A percentile compares a stretch with the other conserved stretches of the same genome.
Evolutionary conservation across 345 rosid genomes (phyloP).

Genomic region (Syzygium jambos): DNA sequence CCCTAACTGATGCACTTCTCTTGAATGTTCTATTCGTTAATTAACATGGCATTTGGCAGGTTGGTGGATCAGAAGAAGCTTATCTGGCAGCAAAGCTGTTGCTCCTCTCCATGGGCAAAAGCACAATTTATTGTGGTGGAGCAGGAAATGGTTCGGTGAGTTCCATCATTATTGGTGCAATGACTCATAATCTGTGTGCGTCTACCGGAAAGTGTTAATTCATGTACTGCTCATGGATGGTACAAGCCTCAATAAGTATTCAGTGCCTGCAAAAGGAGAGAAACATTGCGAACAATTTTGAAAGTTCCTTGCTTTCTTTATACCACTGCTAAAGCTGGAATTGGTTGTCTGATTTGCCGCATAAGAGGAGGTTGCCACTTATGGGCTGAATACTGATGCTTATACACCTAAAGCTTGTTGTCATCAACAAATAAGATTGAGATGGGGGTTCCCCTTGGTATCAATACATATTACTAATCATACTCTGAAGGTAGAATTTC

Average conservation of each 20-base stretch:
- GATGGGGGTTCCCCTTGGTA: not conserved
- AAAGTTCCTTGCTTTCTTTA: not conserved
- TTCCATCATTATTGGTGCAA: slow-evolving; percentile 2
- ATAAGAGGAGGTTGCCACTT: not conserved
- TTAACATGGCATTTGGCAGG: slow-evolving; percentile 33
- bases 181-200: not conserved
- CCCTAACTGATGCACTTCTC: not conserved
- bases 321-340: not conserved
- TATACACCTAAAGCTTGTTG: not conserved
- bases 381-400: not conserved
- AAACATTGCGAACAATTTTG: not conserved
- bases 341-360: not conserved
- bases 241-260: not conserved
- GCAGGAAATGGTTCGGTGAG: slow-evolving; percentile 94
- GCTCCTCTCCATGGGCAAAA: slow-evolving; percentile 76
- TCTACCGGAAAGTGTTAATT: not conserved
- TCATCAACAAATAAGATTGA: not conserved
- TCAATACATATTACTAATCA: not conserved
- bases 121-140: slow-evolving; percentile 78
- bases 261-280: not conserved
- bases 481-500: not conserved
- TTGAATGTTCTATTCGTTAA: not conserved
- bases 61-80: slow-evolving; percentile 82
- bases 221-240: not conserved
- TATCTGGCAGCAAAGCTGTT: slow-evolving; percentile 60